Evolutionary conservation across 768 basidiomycete genomes (phyloP).

Genomic region (Suillus variegatus): DNA sequence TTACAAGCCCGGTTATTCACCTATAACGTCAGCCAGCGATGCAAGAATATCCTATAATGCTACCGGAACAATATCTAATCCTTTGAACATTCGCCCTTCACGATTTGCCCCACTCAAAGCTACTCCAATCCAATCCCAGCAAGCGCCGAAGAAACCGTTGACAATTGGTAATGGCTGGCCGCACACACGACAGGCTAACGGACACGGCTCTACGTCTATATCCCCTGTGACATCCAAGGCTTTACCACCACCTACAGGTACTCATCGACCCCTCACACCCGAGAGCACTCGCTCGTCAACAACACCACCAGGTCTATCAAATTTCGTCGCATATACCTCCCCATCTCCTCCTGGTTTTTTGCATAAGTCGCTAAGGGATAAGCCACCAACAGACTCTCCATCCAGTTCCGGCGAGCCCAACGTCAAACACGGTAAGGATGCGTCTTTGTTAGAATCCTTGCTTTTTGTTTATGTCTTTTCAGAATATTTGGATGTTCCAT

Average conservation of each 20-base stretch:
- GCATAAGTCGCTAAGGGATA: slow-evolving; percentile 31
- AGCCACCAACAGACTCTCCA: slow-evolving; percentile 18
- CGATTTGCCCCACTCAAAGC: slow-evolving; percentile 17
- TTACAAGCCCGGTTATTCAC: slow-evolving; percentile 26
- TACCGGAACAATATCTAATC: slow-evolving; percentile 50
- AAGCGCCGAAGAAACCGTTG: slow-evolving; percentile 34
- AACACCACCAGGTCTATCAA: slow-evolving; percentile 34
- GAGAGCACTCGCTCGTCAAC: slow-evolving; percentile 35
- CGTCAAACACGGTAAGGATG: slow-evolving; percentile 30
- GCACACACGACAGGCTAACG: slow-evolving; percentile 30
- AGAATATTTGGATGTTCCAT: slow-evolving; percentile 1
- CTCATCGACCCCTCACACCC: slow-evolving; percentile 24
- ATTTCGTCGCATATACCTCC: slow-evolving; percentile 32
- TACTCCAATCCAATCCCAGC: slow-evolving; percentile 14
- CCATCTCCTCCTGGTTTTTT: slow-evolving; percentile 37
- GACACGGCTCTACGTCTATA: slow-evolving; percentile 16
- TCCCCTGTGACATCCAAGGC: slow-evolving; percentile 8
- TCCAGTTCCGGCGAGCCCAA: slow-evolving; percentile 22
- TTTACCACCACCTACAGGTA: slow-evolving; percentile 21
- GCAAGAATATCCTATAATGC: slow-evolving; percentile 39
- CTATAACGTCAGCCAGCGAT: slow-evolving; percentile 30
- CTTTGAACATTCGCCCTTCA: slow-evolving; percentile 56
- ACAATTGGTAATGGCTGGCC: slow-evolving; percentile 55
- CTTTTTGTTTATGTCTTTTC: not conserved
- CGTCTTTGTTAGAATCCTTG: not conserved